These are phyloP conservation scores for Graphilbum fragrans DNA, from an alignment of 2,329 filamentous ascomycete genomes.

Conservation along the genomic window DNA sequence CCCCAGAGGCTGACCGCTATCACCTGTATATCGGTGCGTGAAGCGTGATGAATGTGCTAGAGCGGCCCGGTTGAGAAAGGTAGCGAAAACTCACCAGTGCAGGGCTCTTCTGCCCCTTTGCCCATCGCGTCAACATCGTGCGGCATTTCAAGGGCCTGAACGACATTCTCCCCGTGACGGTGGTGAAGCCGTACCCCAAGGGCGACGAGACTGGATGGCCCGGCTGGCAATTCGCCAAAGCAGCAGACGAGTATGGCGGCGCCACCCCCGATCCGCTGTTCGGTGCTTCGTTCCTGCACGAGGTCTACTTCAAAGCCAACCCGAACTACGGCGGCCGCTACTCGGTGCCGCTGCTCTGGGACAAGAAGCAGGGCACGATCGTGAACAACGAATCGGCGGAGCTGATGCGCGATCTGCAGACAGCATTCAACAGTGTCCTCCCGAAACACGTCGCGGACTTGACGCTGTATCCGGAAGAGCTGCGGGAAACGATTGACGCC, in stretches of 20 bases:
- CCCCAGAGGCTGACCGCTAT: slow-evolving; percentile 14
- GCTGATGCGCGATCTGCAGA: slow-evolving; percentile 44
- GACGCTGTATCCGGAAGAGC: slow-evolving; percentile 38
- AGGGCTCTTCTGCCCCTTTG: slow-evolving; percentile 54
- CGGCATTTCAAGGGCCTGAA: slow-evolving; percentile 45
- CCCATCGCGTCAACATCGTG: slow-evolving; percentile 46
- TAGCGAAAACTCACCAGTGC: slow-evolving; percentile 3
- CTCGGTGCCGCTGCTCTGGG: slow-evolving; percentile 50
- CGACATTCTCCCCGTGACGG: slow-evolving; percentile 38
- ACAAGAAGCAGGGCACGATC: slow-evolving; percentile 39
- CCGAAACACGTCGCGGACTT: slow-evolving; percentile 24
- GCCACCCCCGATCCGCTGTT: slow-evolving; percentile 50
- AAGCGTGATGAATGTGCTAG: not conserved
- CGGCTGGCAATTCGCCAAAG: slow-evolving; percentile 46
- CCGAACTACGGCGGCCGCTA: slow-evolving; percentile 48
- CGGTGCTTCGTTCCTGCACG: slow-evolving; percentile 43
- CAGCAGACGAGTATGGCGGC: slow-evolving; percentile 39
- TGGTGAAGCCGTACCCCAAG: slow-evolving; percentile 56
- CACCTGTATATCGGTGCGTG: slow-evolving; percentile 16
- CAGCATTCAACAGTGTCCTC: slow-evolving; percentile 38
- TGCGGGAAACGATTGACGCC: slow-evolving; percentile 37
- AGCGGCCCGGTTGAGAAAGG: no score
- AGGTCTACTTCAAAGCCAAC: slow-evolving; percentile 51
- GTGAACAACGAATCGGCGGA: slow-evolving; percentile 52
- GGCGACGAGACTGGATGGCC: slow-evolving; percentile 51